Evolutionary conservation across 2,329 filamentous ascomycete genomes (phyloP).

Genomic region (Pestalotiopsis sp.): DNA sequence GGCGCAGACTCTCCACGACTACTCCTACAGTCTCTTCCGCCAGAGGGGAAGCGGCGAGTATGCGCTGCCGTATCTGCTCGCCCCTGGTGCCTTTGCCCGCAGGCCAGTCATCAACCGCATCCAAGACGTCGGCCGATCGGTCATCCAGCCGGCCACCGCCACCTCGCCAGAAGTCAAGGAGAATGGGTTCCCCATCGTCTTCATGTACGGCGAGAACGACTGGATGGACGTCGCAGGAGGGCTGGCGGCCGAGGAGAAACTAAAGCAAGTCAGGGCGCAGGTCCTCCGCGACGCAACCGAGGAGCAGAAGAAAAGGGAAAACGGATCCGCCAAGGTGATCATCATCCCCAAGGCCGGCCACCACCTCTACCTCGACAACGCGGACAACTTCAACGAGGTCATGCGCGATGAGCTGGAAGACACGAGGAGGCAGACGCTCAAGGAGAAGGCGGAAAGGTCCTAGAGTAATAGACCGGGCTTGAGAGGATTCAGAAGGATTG

Average conservation of each 20-base stretch:
- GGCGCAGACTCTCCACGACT: slow-evolving; percentile 84
- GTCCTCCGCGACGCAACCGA: slow-evolving; percentile 62
- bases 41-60: slow-evolving; percentile 94
- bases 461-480: neutral
- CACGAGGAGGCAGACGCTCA: slow-evolving; percentile 36
- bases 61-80: slow-evolving; percentile 87
- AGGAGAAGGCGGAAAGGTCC: slow-evolving; percentile 13
- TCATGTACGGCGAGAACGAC: slow-evolving; percentile 97
- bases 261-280: slow-evolving; percentile 67
- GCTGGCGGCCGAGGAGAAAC: slow-evolving; percentile 74
- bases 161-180: slow-evolving; percentile 39
- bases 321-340: slow-evolving; percentile 80
- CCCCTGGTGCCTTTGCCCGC: slow-evolving; percentile 89
- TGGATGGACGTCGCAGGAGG: slow-evolving; percentile 98
- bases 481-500: neutral
- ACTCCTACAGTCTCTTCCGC: slow-evolving; percentile 91
- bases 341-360: slow-evolving; percentile 67
- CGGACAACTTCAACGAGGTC: slow-evolving; percentile 57
- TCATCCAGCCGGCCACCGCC: slow-evolving; percentile 37
- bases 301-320: slow-evolving; percentile 72
- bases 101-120: slow-evolving; percentile 86
- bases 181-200: slow-evolving; percentile 77
- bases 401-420: slow-evolving; percentile 56
- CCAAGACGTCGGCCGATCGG: slow-evolving; percentile 80
- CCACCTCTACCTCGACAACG: slow-evolving; percentile 62